Base-by-base conservation (phyloP, 441 rosid genomes). In the Codiaeum variegatum region DNA sequence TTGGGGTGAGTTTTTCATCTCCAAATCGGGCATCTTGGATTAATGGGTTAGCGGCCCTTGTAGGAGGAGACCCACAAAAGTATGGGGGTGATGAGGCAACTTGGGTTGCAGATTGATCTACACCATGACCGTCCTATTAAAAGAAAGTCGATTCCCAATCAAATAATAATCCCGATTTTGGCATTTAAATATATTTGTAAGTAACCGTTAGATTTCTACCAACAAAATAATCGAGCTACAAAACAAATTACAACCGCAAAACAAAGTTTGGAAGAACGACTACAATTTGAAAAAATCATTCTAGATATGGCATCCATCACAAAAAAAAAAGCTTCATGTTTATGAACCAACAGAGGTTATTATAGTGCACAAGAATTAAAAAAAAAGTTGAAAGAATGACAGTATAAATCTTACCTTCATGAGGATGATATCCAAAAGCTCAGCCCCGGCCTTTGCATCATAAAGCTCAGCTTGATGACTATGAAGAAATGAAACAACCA, bases 61-160 rank as follows among this genome's bases (percentile, higher is more conserved):
- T 75, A 0, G 98, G 97, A 55, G 98, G 98, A 34, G 98, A 90
- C 40, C 98, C 98, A 3, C 78, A 76, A 74, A 88, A 91, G 86
- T 72, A 86, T 2, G 97, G 97, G 9, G 98, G 95, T 0, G 97
- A 86, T 13, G 90, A 83, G 40, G 89, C 82, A 58, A 81, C 83
- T 29, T 70, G 81, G 24, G 78, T 62, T 16, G 81, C 82, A 40
- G 78, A 67, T 60, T 79, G 86, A 62, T 88, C 91, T 32, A 75
- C 76, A 44, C 85, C 91, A 76, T 77, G 77, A 67, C 85, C 85
- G 74, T 86, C 96, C 97, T 93, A 83, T 5, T 62, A 15, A 66
- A 54, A 42, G n/a, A 62, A 76, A n/a, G 44, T 58, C 19, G 9
- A 51, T 51, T 21, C 16, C 16, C 1, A 34, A 10, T 42, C 59